Evolutionary conservation across 2,329 filamentous ascomycete genomes (phyloP).

Genomic region (Pseudonectria buxi): DNA sequence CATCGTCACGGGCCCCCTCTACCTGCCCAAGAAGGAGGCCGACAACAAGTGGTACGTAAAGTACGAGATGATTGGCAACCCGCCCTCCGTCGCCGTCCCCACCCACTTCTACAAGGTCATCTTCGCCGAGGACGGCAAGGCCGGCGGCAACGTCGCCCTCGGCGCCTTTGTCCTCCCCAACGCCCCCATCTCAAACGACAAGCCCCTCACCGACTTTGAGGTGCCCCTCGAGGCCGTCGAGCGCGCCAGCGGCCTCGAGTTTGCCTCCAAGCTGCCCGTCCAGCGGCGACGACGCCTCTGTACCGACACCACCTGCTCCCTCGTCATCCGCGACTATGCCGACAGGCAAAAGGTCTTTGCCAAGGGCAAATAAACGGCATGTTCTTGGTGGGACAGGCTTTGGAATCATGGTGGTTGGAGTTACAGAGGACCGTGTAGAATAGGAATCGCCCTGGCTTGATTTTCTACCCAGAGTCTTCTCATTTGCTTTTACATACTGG

Average conservation of each 20-base stretch:
- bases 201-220: constrained; percentile 85
- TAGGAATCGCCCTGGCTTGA: no score
- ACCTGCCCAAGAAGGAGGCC: constrained; percentile 75
- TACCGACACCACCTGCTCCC: constrained; percentile 74
- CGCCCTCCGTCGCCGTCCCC: constrained; percentile 89
- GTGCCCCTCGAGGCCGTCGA: constrained; percentile 91
- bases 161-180: constrained; percentile 96
- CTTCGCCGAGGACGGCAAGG: constrained; percentile 76
- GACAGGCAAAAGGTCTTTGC: constrained; percentile 54
- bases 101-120: constrained; percentile 99
- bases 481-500: no score
- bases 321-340: constrained; percentile 75
- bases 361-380: constrained; percentile 20
- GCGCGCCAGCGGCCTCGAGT: constrained; percentile 85
- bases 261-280: constrained; percentile 70
- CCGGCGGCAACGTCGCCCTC: constrained; percentile 70
- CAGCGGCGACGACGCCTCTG: constrained; percentile 74
- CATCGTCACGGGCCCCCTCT: constrained; percentile 88
- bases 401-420: no score
- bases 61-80: constrained; percentile 92
- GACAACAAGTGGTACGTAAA: constrained; percentile 94
- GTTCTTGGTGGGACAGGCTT: no score
- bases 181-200: constrained; percentile 77
- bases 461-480: no score
- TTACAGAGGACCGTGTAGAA: no score